A percentile compares a stretch with the other conserved stretches of the same genome.
Evolutionary conservation across 2,329 filamentous ascomycete species (phyloP).

Genomic region (Apiospora phragmitis): DNA sequence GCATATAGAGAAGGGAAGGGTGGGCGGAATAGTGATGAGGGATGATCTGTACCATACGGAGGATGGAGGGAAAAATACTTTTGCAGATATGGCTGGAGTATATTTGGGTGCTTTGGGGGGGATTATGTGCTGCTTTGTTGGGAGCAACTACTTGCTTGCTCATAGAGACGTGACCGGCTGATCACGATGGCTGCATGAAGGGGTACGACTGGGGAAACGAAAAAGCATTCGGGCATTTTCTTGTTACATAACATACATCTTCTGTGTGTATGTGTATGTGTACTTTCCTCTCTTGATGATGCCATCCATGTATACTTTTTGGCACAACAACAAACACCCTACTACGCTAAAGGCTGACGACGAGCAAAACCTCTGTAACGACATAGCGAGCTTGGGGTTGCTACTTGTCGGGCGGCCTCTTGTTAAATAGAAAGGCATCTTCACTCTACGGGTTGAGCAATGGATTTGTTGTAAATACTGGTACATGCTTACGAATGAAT

Average conservation of each 20-base stretch:
- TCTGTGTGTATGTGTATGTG: neutral
- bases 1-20: neutral
- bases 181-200: conserved; percentile 6
- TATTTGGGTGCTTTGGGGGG: neutral
- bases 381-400: neutral
- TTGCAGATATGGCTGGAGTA: conserved; percentile 5
- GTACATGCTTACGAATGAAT: neutral
- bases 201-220: neutral
- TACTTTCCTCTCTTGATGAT: neutral
- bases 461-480: neutral
- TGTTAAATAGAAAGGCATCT: conserved; percentile 2
- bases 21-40: neutral
- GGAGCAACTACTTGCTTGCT: neutral
- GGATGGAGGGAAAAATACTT: neutral
- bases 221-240: conserved; percentile 6
- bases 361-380: neutral
- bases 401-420: neutral
- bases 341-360: neutral
- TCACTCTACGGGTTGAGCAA: neutral
- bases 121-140: neutral
- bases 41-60: neutral
- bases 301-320: neutral
- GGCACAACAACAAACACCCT: neutral
- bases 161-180: conserved; percentile 5
- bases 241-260: neutral